Evolutionary conservation across 1,284 basidiomycete species (phyloP), one percentile per base, ranked within the genome.

Genomic region (Tylopilus sp.): DNA sequence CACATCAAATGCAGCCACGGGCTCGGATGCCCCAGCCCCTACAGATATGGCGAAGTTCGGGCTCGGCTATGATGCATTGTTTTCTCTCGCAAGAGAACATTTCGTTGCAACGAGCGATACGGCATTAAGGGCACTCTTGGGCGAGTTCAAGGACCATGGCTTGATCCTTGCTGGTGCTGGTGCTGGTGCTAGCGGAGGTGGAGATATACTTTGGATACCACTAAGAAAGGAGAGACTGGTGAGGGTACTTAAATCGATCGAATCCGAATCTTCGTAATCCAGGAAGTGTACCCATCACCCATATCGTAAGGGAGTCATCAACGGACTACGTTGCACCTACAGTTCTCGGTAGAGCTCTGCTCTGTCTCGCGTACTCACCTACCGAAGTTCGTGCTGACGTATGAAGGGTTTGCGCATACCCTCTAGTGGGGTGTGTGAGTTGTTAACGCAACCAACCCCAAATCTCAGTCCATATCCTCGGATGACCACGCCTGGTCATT

Each of bases 71-170:
- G 79, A 83, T 55, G 68, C 73, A 18, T 61, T 91, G 21, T 88
- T 88, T 65, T 77, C 73, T 46, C 66, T 75, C 6, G 86, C 86
- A 12, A 71, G 86, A 41, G 87, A 90, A 47, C 77, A 87, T 38
- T 94, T 97, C 60, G 81, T 96, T 44, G 92, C 92, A 6, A 85
- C 87, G 40, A 92, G 84, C 63, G 91, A 94, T 58, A 89, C 86
- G 13, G 79, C 92, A 36, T 74, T 95, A 63, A 77, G 87, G 28
- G 81, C 91, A 8, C 72, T 94, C 28, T 71, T 97, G 43, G 84
- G 84, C 21, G 94, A 97, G 69, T 97, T 94, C 67, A 80, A 80
- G 59, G 94, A 97, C 66, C 94, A 97, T 60, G 82, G 82, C 2
- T 66, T 97, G 58, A 82, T 97, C 13, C 73, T 89, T 25, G 13